Conservation (phyloP, 2,329 filamentous ascomycete genomes). For the Orbilia ellipsospora region DNA sequence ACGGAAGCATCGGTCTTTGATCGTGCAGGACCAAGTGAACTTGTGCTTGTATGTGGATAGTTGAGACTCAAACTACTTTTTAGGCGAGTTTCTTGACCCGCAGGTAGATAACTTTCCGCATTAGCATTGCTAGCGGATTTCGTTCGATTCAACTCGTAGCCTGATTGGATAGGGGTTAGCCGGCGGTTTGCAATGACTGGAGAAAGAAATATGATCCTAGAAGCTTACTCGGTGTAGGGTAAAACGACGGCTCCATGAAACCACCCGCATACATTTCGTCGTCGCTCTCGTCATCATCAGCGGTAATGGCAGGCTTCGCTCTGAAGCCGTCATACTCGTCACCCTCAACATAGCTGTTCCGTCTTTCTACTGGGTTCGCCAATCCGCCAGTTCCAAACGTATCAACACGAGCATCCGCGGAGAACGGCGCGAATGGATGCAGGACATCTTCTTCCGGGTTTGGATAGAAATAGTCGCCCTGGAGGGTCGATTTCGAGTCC, state of each 20-base stretch:
- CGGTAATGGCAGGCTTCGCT: slow-evolving; percentile 76
- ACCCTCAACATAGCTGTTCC: slow-evolving; percentile 50
- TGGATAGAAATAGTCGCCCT: slow-evolving; percentile 53
- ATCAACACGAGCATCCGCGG: slow-evolving; percentile 77
- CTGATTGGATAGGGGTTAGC: slow-evolving; percentile 22
- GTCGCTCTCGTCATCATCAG: slow-evolving; percentile 79
- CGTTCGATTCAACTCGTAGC: slow-evolving; percentile 49
- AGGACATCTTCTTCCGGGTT: slow-evolving; percentile 67
- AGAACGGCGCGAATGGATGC: slow-evolving; percentile 69
- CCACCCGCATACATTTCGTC: slow-evolving; percentile 56
- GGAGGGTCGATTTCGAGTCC: slow-evolving; percentile 17
- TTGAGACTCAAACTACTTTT: slow-evolving; percentile 56
- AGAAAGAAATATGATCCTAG: not conserved
- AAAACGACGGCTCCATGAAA: slow-evolving; percentile 85
- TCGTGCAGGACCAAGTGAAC: slow-evolving; percentile 63
- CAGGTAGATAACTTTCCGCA: slow-evolving; percentile 38
- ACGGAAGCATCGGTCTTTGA: slow-evolving; percentile 93
- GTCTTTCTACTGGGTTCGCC: slow-evolving; percentile 70
- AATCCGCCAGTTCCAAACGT: slow-evolving; percentile 90
- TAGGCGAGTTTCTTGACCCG: slow-evolving; percentile 50
- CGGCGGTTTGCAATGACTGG: not conserved
- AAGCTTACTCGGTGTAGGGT: slow-evolving; percentile 71
- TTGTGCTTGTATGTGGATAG: slow-evolving; percentile 55
- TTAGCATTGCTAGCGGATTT: slow-evolving; percentile 51
- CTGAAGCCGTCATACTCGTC: slow-evolving; percentile 62